Conservation (phyloP, 371 early-diverging fungal species). For the Nosema granulosis region DNA sequence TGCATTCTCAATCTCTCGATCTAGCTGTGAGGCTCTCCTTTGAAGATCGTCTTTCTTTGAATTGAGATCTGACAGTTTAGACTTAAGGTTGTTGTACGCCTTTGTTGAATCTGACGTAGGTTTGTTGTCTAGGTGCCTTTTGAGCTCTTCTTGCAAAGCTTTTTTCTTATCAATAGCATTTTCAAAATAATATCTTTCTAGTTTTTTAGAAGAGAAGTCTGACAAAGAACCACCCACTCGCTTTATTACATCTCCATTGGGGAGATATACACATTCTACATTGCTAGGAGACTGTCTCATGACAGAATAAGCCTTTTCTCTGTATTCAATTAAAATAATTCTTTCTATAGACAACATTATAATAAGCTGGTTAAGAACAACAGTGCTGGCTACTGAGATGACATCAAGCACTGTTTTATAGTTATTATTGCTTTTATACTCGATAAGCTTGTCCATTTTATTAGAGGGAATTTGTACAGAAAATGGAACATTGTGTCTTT, state of each 20-base stretch:
- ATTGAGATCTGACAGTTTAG: background rate
- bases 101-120: background rate
- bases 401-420: conserved; percentile 60
- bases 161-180: conserved; percentile 35
- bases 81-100: conserved; percentile 4
- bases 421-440: conserved; percentile 40
- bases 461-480: conserved; percentile 44
- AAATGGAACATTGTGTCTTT: conserved; percentile 37
- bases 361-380: conserved; percentile 61
- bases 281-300: conserved; percentile 42
- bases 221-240: conserved; percentile 55
- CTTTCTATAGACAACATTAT: conserved; percentile 60
- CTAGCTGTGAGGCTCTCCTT: background rate
- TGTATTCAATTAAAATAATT: conserved; percentile 59
- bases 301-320: conserved; percentile 62
- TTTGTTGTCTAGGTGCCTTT: conserved; percentile 5
- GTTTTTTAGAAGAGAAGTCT: conserved; percentile 58
- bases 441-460: conserved; percentile 13
- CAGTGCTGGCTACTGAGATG: conserved; percentile 29
- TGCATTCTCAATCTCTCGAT: conserved; percentile 32
- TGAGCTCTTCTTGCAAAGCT: conserved; percentile 12
- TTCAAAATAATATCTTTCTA: conserved; percentile 60
- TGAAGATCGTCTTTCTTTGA: background rate
- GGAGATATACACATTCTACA: conserved; percentile 62
- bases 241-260: conserved; percentile 64